These are phyloP conservation scores for Cladosporium halotolerans DNA, from an alignment of 2,329 filamentous ascomycete species.

Conservation along the genomic window DNA sequence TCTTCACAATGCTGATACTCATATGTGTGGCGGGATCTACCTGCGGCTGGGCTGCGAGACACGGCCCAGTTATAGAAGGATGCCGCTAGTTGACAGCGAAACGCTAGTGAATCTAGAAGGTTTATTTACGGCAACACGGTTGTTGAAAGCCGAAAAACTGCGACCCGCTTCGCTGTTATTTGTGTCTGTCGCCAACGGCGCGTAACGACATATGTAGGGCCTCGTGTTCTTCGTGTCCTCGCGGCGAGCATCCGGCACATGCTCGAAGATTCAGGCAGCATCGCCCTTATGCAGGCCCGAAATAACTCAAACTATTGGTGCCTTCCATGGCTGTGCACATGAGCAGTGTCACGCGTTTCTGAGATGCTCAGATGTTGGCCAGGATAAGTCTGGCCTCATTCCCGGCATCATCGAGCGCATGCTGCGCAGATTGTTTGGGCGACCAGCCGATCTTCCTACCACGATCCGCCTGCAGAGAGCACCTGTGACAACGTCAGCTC, in stretches of 20 bases:
- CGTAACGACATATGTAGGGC: too few relatives aligned
- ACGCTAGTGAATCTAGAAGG: conserved; percentile 5
- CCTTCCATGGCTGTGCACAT: too few relatives aligned
- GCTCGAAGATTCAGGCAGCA: too few relatives aligned
- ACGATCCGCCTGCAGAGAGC: conserved; percentile 38
- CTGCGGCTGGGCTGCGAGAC: neutral
- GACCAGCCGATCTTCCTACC: conserved; percentile 43
- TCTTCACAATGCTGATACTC: too few relatives aligned
- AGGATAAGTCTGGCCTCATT: conserved; percentile 44
- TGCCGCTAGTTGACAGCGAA: neutral
- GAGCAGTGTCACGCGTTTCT: too few relatives aligned
- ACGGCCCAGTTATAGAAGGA: neutral
- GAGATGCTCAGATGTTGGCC: conserved; percentile 12
- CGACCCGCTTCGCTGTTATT: too few relatives aligned
- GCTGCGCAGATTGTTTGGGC: conserved; percentile 36
- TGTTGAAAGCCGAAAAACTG: neutral
- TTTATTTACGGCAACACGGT: conserved; percentile 4
- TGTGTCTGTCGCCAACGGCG: too few relatives aligned
- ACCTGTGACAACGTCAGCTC: conserved; percentile 28
- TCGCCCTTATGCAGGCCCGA: too few relatives aligned
- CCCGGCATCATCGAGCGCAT: conserved; percentile 43
- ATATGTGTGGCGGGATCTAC: too few relatives aligned
- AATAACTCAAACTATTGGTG: too few relatives aligned
- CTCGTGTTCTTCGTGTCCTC: neutral
- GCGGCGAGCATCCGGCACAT: too few relatives aligned